Percentiles rank a stretch among this genome's conserved stretches.
phyloP scores from a whole-genome alignment of 257 asterid genomes.

The Nicotiana tabacum region DNA sequence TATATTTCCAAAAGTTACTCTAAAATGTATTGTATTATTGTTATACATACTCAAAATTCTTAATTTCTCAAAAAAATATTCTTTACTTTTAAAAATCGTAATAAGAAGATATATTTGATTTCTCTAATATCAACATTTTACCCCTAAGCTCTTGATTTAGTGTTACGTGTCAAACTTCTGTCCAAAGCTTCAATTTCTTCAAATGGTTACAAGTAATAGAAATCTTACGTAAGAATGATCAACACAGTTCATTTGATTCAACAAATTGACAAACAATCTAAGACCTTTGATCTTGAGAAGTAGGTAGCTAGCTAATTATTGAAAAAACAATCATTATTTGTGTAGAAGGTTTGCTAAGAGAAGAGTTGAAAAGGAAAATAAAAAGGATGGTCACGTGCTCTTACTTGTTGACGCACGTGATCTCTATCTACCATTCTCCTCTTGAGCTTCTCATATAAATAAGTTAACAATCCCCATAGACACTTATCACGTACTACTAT shows the following conservation, averaged over 20 bases:
- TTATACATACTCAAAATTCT: neutral
- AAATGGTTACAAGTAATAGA: neutral
- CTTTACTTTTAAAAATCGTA: neutral
- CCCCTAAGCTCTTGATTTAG: neutral
- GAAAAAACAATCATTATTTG: neutral
- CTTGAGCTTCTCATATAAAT: neutral
- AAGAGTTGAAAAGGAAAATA: neutral
- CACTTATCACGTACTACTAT: neutral
- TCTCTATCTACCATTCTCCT: neutral
- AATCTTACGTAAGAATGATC: neutral
- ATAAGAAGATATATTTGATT: neutral
- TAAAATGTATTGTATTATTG: neutral
- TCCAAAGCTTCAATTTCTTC: neutral
- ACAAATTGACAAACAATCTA: neutral
- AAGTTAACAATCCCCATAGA: neutral
- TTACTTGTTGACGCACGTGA: neutral
- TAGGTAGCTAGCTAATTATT: neutral
- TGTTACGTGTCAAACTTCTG: constrained; percentile 1
- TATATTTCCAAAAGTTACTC: neutral
- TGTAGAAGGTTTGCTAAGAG: neutral
- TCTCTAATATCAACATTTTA: neutral
- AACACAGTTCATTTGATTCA: neutral
- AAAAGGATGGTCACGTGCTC: neutral
- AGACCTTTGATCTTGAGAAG: neutral
- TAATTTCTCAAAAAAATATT: neutral